Base-by-base conservation (phyloP, 2,329 filamentous ascomycete species). In the Neoarthrinium moseri region DNA sequence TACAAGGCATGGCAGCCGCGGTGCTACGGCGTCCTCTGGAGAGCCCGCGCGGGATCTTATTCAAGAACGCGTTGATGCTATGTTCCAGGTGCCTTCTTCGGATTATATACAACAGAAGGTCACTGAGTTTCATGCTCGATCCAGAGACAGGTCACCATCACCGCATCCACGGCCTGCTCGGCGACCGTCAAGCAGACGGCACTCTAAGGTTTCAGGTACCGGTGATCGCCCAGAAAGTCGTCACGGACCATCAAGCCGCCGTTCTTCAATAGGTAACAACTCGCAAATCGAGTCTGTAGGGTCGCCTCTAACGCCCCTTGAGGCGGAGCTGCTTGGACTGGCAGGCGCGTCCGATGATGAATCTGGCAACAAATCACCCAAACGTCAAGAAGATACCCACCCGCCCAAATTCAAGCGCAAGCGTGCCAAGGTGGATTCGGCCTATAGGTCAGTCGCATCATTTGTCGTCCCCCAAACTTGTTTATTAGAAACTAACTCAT, bases 311-410 rank as follows among this genome's bases (percentile, higher is more conserved):
- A 62, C 61, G 21, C 52, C 57, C 11, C 60, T 53, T 22, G 60
- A 63, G 20, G 55, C 56, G 10, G 60, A 60, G 48, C 44, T 64
- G n/a, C 54, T 64, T 30, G 60, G 61, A 13, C 34, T 63, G 43
- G 32, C 22, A 10, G 49, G 43, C 10, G 21, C 45, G 2, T 51
- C 49, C 29, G 53, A 41, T 8, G 59, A 55, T 20, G 58, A 64
- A 15, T 34, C 49, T 11, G 56, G 44, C 32, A 49, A 20, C 33
- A 53, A 54, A 6, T 56, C 55, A 4, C 54, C 55, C 3, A 51
- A 26, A 10, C 38, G 29, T 5, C 36, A 36, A 18, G 21, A 29
- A 5, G 32, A 27, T 4, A 36, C 38, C 2, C 15, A 18, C 15
- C 6, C 34, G 2, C 12, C 34, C 11, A 38, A 40, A 15, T 20